A percentile compares a stretch with the other conserved stretches of the same genome.
These are phyloP conservation scores for Fusarium circinatum DNA, from an alignment of 2,329 filamentous ascomycete species.

Conservation along the genomic window DNA sequence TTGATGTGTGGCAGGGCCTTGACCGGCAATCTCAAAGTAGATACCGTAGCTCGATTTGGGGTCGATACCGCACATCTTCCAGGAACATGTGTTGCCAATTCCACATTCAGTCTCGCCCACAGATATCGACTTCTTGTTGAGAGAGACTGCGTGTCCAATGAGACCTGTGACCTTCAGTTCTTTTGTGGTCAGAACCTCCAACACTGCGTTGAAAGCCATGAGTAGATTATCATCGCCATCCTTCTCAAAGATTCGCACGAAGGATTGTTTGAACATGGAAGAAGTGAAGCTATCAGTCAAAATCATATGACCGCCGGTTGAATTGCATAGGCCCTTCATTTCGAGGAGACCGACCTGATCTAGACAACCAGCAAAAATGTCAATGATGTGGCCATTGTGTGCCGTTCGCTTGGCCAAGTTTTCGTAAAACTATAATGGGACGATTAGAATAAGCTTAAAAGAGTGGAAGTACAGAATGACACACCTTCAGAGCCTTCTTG, in stretches of 20 bases:
- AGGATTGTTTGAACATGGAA: constrained; percentile 99
- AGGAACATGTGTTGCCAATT: constrained; percentile 97
- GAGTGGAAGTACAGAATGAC: constrained; percentile 22
- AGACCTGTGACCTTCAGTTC: constrained; percentile 97
- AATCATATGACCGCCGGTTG: constrained; percentile 97
- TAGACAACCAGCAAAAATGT: constrained; percentile 96
- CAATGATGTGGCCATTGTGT: constrained; percentile 96
- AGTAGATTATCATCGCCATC: constrained; percentile 92
- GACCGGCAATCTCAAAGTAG: constrained; percentile 97
- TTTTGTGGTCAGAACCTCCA: constrained; percentile 97
- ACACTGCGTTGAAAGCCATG: constrained; percentile 97
- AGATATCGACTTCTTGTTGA: constrained; percentile 97
- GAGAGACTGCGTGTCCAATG: constrained; percentile 94
- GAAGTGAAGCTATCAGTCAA: constrained; percentile 98
- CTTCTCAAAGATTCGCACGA: constrained; percentile 96
- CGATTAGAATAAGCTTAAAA: constrained; percentile 40
- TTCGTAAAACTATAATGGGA: constrained; percentile 80
- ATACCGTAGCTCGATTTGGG: constrained; percentile 93
- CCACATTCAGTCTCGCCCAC: constrained; percentile 98
- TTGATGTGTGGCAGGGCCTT: constrained; percentile 87
- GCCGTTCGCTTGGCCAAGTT: constrained; percentile 91
- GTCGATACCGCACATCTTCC: constrained; percentile 99
- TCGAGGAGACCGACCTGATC: constrained; percentile 97
- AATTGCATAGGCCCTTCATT: constrained; percentile 98
- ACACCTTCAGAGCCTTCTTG: constrained; percentile 95